phyloP scores from a whole-genome alignment of 176 grass and related monocot species.

The Aegilops bicornis region DNA sequence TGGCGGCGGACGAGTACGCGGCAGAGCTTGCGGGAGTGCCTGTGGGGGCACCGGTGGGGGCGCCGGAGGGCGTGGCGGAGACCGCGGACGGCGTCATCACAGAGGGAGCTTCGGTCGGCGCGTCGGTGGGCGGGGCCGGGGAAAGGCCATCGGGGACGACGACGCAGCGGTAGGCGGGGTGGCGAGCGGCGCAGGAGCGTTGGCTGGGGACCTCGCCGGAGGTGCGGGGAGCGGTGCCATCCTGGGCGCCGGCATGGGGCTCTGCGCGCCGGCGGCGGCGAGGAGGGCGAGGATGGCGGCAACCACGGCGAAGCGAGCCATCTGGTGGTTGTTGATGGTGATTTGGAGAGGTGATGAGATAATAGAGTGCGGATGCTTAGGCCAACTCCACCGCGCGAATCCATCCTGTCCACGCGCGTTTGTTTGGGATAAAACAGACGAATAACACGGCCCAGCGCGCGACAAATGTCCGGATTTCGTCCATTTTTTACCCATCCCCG shows the following conservation, averaged over 20 bases:
- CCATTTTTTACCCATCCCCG: too few species aligned
- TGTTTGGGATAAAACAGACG: too few species aligned
- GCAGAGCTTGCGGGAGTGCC: background rate
- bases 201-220: conserved; percentile 24
- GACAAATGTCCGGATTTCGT: too few species aligned
- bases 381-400: too few species aligned
- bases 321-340: background rate
- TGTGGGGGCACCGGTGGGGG: background rate
- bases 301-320: conserved; percentile 43
- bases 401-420: too few species aligned
- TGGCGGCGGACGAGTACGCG: conserved; percentile 1
- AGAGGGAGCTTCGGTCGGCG: conserved; percentile 9
- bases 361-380: too few species aligned
- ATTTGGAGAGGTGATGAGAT: background rate
- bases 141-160: conserved; percentile 26
- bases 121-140: conserved; percentile 23
- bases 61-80: background rate
- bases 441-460: too few species aligned
- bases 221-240: conserved; percentile 42
- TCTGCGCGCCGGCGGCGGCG: conserved; percentile 3
- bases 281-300: conserved; percentile 12
- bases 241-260: background rate
- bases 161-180: conserved; percentile 13
- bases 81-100: background rate
- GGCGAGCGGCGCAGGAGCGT: conserved; percentile 8